Evolutionary conservation across 2,329 filamentous ascomycete species (phyloP).

Genomic region (Hypoxylon sp.): DNA sequence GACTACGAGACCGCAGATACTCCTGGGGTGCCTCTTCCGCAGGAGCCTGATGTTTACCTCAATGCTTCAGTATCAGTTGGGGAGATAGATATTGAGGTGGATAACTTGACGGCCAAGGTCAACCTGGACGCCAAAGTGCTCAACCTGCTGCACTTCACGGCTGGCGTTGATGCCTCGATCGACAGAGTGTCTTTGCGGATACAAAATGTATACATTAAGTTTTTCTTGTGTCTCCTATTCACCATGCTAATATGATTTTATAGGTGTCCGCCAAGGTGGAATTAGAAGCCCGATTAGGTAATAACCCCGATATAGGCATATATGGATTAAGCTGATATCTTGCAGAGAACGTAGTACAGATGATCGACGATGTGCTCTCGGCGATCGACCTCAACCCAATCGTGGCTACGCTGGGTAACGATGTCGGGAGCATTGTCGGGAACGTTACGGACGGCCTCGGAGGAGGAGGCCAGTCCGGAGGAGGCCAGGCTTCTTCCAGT

Average conservation of each 20-base stretch:
- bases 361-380: slow-evolving; percentile 65
- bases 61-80: slow-evolving; percentile 63
- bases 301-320: too few species aligned
- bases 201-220: too few species aligned
- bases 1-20: slow-evolving; percentile 63
- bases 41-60: slow-evolving; percentile 65
- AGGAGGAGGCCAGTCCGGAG: slow-evolving; percentile 38
- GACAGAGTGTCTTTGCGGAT: slow-evolving; percentile 64
- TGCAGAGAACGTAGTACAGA: slow-evolving; percentile 38
- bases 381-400: slow-evolving; percentile 69
- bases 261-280: neutral
- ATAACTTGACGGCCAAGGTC: slow-evolving; percentile 67
- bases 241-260: too few species aligned
- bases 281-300: slow-evolving; percentile 62
- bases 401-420: slow-evolving; percentile 61
- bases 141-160: slow-evolving; percentile 65
- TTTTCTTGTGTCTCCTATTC: too few species aligned
- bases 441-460: slow-evolving; percentile 45
- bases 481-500: too few species aligned
- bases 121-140: slow-evolving; percentile 67
- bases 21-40: slow-evolving; percentile 52
- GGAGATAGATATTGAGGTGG: slow-evolving; percentile 65
- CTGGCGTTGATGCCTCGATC: slow-evolving; percentile 66
- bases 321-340: slow-evolving; percentile 47
- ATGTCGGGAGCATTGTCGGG: slow-evolving; percentile 58